Evolutionary conservation across 352 stramenopile species (phyloP), one percentile per base, ranked within the genome.

Genomic region (Ophiocytium majus): DNA sequence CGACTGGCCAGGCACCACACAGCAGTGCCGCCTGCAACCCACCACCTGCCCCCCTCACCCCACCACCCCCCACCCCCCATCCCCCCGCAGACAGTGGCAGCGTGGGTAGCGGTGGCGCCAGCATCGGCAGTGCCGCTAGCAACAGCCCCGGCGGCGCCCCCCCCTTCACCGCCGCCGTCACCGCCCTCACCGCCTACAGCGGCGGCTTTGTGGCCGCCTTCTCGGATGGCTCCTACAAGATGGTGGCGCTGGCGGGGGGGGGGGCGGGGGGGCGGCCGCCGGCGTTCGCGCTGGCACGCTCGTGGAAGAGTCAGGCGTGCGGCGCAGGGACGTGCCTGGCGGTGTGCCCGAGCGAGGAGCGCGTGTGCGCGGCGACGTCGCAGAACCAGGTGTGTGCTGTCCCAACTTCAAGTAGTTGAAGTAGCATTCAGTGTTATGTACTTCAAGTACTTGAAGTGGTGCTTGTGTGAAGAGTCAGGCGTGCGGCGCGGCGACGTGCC

Each of bases 341-440:
- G 19, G 57, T 91, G 43, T 86, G 78, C 63, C 89, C 89, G 0
- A 89, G 66, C 76, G 89, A 91, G 81, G 86, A 91, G 80, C 50
- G 66, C 10, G 43, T 91, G n/a, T 83, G 63, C 76, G 79, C 79
- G 43, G 57, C 89, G 17, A 88, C 86, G 31, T 83, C 36, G 31
- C 83, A 91, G 81, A 86, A 85, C 28, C 88, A 91, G 63, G 28
- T 90, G n/a, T n/a, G n/a, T n/a, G n/a, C n/a, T n/a, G n/a, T n/a
- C n/a, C n/a, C n/a, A n/a, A 57, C 43, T 57, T 57, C 43, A 57
- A 57, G 43, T n/a, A n/a, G n/a, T 57, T 57, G 43, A 57, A 57
- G 43, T 57, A n/a, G n/a, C n/a, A n/a, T n/a, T 33, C 71, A 84
- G 10, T 36, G 57, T 28, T 23, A 32, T 87, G 19, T 85, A 79